Conservation (phyloP, 208 protist species). For the Leishmania lainsoni region DNA sequence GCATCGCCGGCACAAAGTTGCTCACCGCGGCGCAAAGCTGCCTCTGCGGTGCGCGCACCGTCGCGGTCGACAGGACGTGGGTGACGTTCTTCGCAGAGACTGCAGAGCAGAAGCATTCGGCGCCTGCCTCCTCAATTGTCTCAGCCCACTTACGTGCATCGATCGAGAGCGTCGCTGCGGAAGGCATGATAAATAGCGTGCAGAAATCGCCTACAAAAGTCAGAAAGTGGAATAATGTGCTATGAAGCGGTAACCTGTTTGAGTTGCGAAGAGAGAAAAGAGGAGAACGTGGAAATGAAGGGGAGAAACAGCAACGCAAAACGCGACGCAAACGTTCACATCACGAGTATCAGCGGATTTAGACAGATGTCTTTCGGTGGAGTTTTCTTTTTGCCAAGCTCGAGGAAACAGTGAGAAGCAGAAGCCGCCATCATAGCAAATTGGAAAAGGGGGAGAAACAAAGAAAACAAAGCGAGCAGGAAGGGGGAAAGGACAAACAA, state of each 20-base stretch:
- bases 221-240: neutral
- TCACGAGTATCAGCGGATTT: neutral
- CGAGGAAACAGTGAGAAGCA: neutral
- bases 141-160: conserved; percentile 70
- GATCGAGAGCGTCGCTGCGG: conserved; percentile 38
- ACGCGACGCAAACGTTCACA: neutral
- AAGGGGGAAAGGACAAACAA: neutral
- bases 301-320: neutral
- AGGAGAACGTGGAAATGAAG: conserved; percentile 1
- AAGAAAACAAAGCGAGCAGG: neutral
- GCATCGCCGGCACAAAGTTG: conserved; percentile 52
- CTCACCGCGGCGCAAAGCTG: conserved; percentile 57
- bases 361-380: neutral
- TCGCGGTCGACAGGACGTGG: conserved; percentile 70
- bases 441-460: neutral
- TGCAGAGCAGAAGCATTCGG: conserved; percentile 48
- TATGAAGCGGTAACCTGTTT: neutral
- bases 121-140: conserved; percentile 50
- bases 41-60: conserved; percentile 68
- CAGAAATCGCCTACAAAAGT: neutral
- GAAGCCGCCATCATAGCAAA: neutral
- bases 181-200: conserved; percentile 7
- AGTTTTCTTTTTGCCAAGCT: neutral
- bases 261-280: neutral
- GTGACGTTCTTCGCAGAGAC: conserved; percentile 75